Evolutionary conservation across 192 early-diverging fungal genomes (phyloP), one percentile per base, ranked within the genome.

Genomic region (Allomyces javanicus): DNA sequence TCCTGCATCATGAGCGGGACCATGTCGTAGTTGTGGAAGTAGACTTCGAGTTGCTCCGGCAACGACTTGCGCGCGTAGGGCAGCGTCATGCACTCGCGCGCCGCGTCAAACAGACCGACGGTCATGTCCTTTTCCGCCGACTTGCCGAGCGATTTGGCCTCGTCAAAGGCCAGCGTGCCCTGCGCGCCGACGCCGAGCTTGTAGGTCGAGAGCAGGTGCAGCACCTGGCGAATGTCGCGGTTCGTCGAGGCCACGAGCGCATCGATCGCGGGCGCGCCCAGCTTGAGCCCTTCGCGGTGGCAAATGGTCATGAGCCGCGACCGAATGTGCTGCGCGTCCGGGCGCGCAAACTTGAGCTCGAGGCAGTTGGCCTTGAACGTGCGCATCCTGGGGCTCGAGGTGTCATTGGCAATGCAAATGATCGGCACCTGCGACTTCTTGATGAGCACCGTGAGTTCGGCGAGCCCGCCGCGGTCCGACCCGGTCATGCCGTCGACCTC

Each of bases 401-500:
- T 75, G 74, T 99, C 97, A 72, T 99, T 99, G 74, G 95, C 97
- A 63, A 99, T 97, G 76, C 97, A 97, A 64, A 99, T 96, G 26
- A 99, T 91, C 22, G 97, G 96, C 65, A 94, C 83, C 85, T 86
- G 67, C 7, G 90, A 85, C 65, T 88, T 93, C 71, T 91, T 94
- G 65, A 99, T 91, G 61, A 99, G 71, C 65, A 86, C 73, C 63
- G 92, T 92, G 64, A 99, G 76, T 72, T 96, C 92, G 0, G 83
- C 81, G 4, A 74, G 76, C 26, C 97, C 97, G 58, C 95, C 97
- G 44, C 94, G 83, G 73, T 99, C 97, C 24, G 95, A 94, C 44
- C 83, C 87, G 9, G 93, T 91, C 97, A 99, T 99, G 33, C 97
- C 97, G 73, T 99, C 97, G 1, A 96, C 92, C 72, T 99, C 97